These are phyloP conservation scores for Verticillium albo-atrum DNA, from an alignment of 2,329 filamentous ascomycete genomes.

Conservation along the genomic window DNA sequence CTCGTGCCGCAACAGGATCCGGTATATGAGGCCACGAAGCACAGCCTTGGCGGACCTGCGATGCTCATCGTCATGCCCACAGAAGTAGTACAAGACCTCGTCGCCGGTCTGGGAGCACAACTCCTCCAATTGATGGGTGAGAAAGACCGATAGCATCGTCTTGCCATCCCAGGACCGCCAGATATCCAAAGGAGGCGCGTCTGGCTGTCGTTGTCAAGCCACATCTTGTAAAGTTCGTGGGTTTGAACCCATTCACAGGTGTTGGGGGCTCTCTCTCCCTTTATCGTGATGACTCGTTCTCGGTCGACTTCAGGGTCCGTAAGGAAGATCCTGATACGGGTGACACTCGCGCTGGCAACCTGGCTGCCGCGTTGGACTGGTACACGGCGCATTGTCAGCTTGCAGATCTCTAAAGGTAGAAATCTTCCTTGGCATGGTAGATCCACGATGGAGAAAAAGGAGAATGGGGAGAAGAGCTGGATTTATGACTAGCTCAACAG, in stretches of 20 bases:
- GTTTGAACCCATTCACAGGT: not conserved
- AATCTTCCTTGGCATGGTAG: not conserved
- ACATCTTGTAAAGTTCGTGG: not conserved
- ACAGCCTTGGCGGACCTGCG: not conserved
- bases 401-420: not conserved
- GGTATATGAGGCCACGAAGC: not conserved
- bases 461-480: too few relatives aligned
- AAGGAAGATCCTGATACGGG: not conserved
- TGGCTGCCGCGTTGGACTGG: not conserved
- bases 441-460: too few relatives aligned
- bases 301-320: not conserved
- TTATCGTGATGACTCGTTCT: not conserved
- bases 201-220: not conserved
- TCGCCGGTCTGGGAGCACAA: not conserved
- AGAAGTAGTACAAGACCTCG: not conserved
- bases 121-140: not conserved
- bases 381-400: not conserved
- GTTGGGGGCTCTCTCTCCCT: not conserved
- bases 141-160: not conserved
- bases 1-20: not conserved
- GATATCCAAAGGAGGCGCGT: not conserved
- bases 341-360: not conserved
- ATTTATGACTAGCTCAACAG: not conserved
- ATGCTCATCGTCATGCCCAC: not conserved
- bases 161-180: not conserved